Evolutionary conservation across 2,329 filamentous ascomycete species (phyloP), one percentile per base, ranked within the genome.

Genomic region (Penicillium sp.): DNA sequence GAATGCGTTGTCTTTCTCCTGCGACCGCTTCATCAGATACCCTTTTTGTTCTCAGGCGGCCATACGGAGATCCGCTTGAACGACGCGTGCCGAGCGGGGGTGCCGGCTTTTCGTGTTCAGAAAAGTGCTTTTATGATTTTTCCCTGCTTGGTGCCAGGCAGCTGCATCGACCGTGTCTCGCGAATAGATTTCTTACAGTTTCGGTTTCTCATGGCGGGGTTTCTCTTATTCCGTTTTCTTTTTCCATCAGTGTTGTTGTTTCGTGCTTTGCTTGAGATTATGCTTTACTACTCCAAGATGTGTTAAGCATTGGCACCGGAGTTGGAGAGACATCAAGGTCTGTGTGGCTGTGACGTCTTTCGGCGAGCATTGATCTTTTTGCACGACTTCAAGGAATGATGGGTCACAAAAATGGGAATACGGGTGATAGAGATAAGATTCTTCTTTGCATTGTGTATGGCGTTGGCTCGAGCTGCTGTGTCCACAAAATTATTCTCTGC

Each of bases 1-100:
- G 73, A 76, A 69, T 73, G 73, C 73, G 72, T 74, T 75, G 69
- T 67, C 64, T 69, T 68, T 69, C 66, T 66, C 62, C 63, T 67
- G 57, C 62, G 63, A 68, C 68, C 67, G 68, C 65, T 72, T 64
- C 62, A 63, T 67, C 70, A 72, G 71, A 74, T 74, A 74, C 71
- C 71, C 70, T 60, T 66, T 62, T 62, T 72, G 64, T 65, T n/a
- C n/a, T 73, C 68, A 66, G 68, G 63, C 65, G 64, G 68, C 57
- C 61, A 56, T 58, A 58, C 22, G 31, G 49, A 64, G 65, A 64
- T 56, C 64, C 59, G 64, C 62, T 68, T 67, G 65, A 64, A 61
- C 60, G 64, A 65, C 61, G 62, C 62, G 65, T 66, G 65, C 67
- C 66, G 68, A 69, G 65, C 65, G 60, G 58, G 57, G 61, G 61